Base-by-base conservation (phyloP, 306 rosid genomes). In the Rosa chinensis region DNA sequence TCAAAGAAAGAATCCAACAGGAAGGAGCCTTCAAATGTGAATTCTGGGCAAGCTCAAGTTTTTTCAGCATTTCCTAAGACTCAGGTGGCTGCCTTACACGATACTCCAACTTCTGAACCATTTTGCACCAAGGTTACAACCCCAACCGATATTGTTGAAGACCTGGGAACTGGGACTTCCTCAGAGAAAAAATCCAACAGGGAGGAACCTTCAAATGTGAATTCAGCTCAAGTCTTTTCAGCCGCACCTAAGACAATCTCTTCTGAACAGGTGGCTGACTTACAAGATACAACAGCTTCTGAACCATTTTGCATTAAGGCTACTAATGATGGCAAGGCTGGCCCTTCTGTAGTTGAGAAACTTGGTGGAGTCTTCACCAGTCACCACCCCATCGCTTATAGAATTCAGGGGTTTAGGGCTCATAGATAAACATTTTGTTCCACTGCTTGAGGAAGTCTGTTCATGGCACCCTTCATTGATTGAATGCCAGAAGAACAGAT, bases 401-500 rank as follows among this genome's bases (percentile, higher is more conserved):
- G 45, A 72, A 49, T 72, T 72, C 10, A 5, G 28, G 76, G 76
- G 45, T 9, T 72, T 72, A 18, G 47, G 47, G 13, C 1, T 3
- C 35, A 18, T 72, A 32, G 62, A 49, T 8, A 72, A 49, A 72
- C 2, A 25, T 32, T 17, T 16, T 50, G 63, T 72, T 72, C 76
- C 63, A 49, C 12, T 72, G 42, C 76, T 72, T 9, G 61, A 32
- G 76, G 76, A 72, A 35, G 63, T 49, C n/a, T 72, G 63, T 5
- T 49, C 20, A 14, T 72, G 5, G 5, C 25, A 50, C 52, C 63
- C 76, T 72, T 32, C 62, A 2, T 72, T 72, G 62, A 35, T 72
- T 10, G 18, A 50, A 21, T 9, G 76, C 76, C 76, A 72, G 2
- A 49, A 2, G 45, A 72, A 49, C 23, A 50, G 76, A 5, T 50